phyloP scores from a whole-genome alignment of 192 early-diverging fungal genomes.

The Coemansia aciculifera region DNA sequence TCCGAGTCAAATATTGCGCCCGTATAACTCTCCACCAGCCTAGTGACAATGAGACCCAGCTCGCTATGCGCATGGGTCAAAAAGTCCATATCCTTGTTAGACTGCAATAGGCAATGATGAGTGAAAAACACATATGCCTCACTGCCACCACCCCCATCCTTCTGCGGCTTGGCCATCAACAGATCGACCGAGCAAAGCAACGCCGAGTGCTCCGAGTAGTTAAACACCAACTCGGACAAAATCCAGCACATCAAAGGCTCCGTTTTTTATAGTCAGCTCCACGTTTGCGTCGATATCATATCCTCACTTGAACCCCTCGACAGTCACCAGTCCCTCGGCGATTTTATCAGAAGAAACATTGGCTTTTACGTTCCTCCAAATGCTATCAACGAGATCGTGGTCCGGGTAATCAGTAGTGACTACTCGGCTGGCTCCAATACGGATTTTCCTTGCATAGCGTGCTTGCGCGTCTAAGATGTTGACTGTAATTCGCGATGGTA shows the following conservation, averaged over 20 bases:
- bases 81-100: slow-evolving; percentile 77
- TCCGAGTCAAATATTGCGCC: slow-evolving; percentile 88
- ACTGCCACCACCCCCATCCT: slow-evolving; percentile 29
- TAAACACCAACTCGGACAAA: slow-evolving; percentile 82
- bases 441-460: slow-evolving; percentile 58
- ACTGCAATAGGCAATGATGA: slow-evolving; percentile 79
- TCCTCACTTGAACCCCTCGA: slow-evolving; percentile 46
- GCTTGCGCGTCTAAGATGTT: slow-evolving; percentile 64
- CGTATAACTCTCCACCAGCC: slow-evolving; percentile 68
- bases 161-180: slow-evolving; percentile 53
- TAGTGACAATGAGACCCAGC: slow-evolving; percentile 67
- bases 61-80: slow-evolving; percentile 70
- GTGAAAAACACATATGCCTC: slow-evolving; percentile 78
- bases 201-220: slow-evolving; percentile 80
- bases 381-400: slow-evolving; percentile 70
- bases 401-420: slow-evolving; percentile 58
- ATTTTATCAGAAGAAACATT: slow-evolving; percentile 57
- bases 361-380: slow-evolving; percentile 64
- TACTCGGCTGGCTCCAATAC: slow-evolving; percentile 77
- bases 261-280: background rate
- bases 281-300: slow-evolving; percentile 27
- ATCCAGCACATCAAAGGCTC: slow-evolving; percentile 75
- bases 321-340: slow-evolving; percentile 13
- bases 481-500: slow-evolving; percentile 39
- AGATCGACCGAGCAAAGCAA: slow-evolving; percentile 69